Percentiles rank a stretch among this genome's conserved stretches.
phyloP scores from a whole-genome alignment of 2,329 filamentous ascomycete genomes.

The Venturiaceae sp. region DNA sequence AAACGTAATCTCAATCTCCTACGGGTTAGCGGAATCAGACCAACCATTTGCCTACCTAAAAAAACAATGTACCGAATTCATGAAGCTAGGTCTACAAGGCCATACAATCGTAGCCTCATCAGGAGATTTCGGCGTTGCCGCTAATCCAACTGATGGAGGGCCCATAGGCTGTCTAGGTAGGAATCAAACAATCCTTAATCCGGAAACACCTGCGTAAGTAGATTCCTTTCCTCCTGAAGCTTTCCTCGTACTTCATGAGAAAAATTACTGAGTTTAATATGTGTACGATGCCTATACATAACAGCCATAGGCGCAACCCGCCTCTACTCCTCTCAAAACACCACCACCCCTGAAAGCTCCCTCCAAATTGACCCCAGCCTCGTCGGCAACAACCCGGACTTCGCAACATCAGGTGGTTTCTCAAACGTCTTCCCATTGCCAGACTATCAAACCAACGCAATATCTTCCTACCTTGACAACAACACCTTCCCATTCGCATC shows the following conservation, averaged over 20 bases:
- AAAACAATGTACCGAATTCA: not conserved
- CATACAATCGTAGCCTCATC: not conserved
- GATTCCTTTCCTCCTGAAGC: constrained; percentile 34
- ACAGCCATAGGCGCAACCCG: too few relatives aligned
- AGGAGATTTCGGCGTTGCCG: constrained; percentile 26
- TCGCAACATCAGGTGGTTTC: not conserved
- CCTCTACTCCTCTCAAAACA: not conserved
- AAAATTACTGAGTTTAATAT: too few relatives aligned
- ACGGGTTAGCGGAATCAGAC: not conserved
- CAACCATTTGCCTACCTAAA: not conserved
- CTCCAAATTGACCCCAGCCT: not conserved
- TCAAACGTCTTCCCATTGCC: not conserved
- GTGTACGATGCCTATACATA: too few relatives aligned
- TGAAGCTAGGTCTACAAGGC: not conserved
- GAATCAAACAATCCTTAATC: constrained; percentile 25
- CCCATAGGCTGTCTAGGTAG: constrained; percentile 32
- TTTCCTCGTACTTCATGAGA: constrained; percentile 14
- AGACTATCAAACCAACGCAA: not conserved
- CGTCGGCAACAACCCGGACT: not conserved
- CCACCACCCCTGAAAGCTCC: not conserved
- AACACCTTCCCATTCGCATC: too few relatives aligned
- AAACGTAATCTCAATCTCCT: not conserved
- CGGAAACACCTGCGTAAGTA: constrained; percentile 42
- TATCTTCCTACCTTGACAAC: not conserved
- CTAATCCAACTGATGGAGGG: constrained; percentile 21